phyloP scores from a whole-genome alignment of 1,139 yeast genomes.

The Kodamaea suecica region DNA sequence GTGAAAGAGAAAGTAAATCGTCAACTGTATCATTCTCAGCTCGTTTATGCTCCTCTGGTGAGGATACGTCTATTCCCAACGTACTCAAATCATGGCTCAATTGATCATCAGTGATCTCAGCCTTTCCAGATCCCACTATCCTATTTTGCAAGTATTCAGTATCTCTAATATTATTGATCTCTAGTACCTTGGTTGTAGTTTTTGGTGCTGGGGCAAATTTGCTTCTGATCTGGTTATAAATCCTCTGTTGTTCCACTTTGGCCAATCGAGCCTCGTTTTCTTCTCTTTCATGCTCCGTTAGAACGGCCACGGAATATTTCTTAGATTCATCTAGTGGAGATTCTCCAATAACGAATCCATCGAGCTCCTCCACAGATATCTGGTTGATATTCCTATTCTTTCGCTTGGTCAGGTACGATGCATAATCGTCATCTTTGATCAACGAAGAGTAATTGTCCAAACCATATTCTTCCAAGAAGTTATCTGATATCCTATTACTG shows the following conservation, averaged over 20 bases:
- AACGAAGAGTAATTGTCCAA: constrained; percentile 30
- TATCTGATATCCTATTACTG: constrained; percentile 29
- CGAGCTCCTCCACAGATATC: constrained; percentile 28
- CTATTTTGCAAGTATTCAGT: constrained; percentile 28
- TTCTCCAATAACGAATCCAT: constrained; percentile 39
- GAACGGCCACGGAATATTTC: constrained; percentile 7
- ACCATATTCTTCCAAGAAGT: constrained; percentile 43
- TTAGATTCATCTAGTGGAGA: constrained; percentile 12
- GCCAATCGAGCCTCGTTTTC: constrained; percentile 24
- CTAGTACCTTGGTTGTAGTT: constrained; percentile 27
- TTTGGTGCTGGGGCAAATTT: constrained; percentile 23
- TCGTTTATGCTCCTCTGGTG: not conserved
- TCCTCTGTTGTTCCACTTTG: constrained; percentile 26
- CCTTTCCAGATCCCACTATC: constrained; percentile 12
- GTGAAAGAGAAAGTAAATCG: not conserved
- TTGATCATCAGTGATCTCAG: constrained; percentile 5
- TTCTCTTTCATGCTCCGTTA: constrained; percentile 29
- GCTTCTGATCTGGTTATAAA: constrained; percentile 29
- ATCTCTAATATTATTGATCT: constrained; percentile 33
- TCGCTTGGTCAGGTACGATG: constrained; percentile 19
- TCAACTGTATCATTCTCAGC: not conserved
- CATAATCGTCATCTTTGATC: constrained; percentile 30
- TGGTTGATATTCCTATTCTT: constrained; percentile 22
- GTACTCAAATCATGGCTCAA: constrained; percentile 7
- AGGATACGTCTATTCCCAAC: constrained; percentile 5